Conservation (phyloP, 768 basidiomycete genomes). For the Suillus ampliporus region DNA sequence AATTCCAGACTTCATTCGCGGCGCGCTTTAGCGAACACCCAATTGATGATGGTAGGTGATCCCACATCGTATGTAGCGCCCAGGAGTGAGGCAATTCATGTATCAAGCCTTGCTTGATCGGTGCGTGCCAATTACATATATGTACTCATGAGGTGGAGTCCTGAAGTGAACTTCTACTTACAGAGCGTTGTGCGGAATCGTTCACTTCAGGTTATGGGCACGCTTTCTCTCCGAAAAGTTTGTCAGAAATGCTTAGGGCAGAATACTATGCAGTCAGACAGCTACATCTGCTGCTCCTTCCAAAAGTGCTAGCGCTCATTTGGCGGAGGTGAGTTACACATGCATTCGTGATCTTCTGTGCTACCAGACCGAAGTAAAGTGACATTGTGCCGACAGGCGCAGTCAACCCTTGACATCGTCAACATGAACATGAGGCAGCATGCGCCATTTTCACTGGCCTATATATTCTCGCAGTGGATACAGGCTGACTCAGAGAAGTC, state of each 20-base stretch:
- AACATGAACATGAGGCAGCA: neutral
- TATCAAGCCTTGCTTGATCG: neutral
- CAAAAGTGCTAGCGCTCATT: too few species aligned
- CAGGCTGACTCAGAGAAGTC: too few species aligned
- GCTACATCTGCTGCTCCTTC: too few species aligned
- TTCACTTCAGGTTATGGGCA: neutral
- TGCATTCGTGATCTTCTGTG: neutral
- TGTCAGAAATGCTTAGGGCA: too few species aligned
- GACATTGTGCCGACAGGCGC: neutral
- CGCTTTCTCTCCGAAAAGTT: too few species aligned
- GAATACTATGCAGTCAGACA: neutral
- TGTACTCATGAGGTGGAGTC: too few species aligned
- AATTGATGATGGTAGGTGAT: neutral
- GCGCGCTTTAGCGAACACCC: neutral
- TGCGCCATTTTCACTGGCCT: too few species aligned
- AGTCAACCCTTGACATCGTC: too few species aligned
- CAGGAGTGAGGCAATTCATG: too few species aligned
- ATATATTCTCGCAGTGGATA: too few species aligned
- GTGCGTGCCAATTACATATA: neutral
- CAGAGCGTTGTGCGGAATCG: neutral
- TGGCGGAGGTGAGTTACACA: too few species aligned
- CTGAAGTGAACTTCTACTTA: neutral
- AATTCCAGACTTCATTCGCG: neutral
- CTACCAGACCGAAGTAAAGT: neutral
- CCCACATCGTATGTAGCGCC: neutral